Percentiles rank a stretch among this genome's conserved stretches.
phyloP scores from a whole-genome alignment of 768 basidiomycete species.

The Leccinum disarticulatum region DNA sequence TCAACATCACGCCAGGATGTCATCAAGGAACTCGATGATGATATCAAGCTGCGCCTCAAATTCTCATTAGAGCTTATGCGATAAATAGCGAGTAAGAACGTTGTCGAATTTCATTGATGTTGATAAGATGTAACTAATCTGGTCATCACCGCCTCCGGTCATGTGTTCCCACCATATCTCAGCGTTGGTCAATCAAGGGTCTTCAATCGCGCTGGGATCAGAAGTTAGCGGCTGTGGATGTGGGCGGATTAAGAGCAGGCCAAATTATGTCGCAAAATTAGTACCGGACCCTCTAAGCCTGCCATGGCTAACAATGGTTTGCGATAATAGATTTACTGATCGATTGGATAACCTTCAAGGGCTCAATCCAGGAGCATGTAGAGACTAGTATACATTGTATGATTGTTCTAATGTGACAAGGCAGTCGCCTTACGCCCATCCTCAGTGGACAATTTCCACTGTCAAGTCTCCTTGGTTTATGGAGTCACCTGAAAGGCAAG shows the following conservation, averaged over 20 bases:
- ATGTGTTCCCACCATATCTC: conserved; percentile 23
- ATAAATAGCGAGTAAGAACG: conserved; percentile 15
- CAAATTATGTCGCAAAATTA: conserved; percentile 9
- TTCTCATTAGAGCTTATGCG: conserved; percentile 25
- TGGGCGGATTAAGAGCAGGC: conserved; percentile 9
- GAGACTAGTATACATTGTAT: conserved; percentile 20
- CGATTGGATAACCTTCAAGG: neutral
- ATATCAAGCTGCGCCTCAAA: conserved; percentile 40
- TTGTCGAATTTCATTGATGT: conserved; percentile 25
- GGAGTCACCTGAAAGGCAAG: conserved; percentile 66
- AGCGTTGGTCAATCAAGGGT: conserved; percentile 7
- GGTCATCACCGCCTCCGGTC: conserved; percentile 5
- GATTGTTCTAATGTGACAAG: conserved; percentile 18
- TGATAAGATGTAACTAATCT: conserved; percentile 13
- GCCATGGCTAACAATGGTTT: conserved; percentile 16
- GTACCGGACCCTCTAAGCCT: conserved; percentile 5
- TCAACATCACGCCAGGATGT: conserved; percentile 43
- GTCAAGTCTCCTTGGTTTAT: conserved; percentile 92
- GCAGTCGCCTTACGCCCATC: conserved; percentile 4
- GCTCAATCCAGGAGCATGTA: conserved; percentile 9
- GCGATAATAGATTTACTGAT: neutral
- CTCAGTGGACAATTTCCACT: conserved; percentile 80
- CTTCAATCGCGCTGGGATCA: conserved; percentile 5
- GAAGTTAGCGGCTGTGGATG: conserved; percentile 1
- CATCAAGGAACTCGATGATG: conserved; percentile 50